A percentile compares a stretch with the other conserved stretches of the same genome.
These are phyloP conservation scores for Acorus gramineus DNA, from an alignment of 106 monocot genomes.

Conservation along the genomic window DNA sequence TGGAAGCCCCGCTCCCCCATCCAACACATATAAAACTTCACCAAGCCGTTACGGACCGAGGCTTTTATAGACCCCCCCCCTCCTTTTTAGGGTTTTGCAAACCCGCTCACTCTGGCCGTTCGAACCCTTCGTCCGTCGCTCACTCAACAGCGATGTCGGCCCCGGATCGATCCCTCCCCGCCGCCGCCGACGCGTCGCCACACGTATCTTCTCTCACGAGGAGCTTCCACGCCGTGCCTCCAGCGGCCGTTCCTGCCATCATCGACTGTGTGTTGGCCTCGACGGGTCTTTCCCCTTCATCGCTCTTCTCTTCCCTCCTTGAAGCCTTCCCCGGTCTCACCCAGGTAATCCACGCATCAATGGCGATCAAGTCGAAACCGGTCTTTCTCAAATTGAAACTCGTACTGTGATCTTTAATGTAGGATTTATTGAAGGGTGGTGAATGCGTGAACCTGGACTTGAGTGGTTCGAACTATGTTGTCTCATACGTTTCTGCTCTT, in stretches of 20 bases:
- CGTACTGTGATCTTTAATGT: background rate
- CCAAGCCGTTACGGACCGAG: no score
- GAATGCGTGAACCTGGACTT: slow-evolving; percentile 7
- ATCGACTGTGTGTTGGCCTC: slow-evolving; percentile 77
- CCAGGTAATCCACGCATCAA: slow-evolving; percentile 15
- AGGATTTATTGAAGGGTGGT: background rate
- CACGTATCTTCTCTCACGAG: slow-evolving; percentile 36
- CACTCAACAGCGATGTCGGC: no score
- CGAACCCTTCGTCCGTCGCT: no score
- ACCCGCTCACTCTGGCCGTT: no score
- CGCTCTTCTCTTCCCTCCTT: slow-evolving; percentile 54
- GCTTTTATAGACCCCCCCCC: no score
- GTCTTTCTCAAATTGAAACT: no score
- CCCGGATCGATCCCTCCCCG: background rate
- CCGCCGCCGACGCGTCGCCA: slow-evolving; percentile 1
- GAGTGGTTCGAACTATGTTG: slow-evolving; percentile 11
- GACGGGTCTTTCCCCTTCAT: slow-evolving; percentile 25
- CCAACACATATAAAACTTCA: no score
- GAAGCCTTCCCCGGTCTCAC: slow-evolving; percentile 23
- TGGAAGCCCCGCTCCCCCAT: no score
- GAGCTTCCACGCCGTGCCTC: slow-evolving; percentile 43
- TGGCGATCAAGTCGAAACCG: background rate
- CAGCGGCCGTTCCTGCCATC: slow-evolving; percentile 55
- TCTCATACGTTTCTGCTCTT: slow-evolving; percentile 32
- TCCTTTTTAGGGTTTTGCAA: no score